Evolutionary conservation across 2,329 filamentous ascomycete genomes (phyloP), one percentile per base, ranked within the genome.

Genomic region (Endothia cerciana): DNA sequence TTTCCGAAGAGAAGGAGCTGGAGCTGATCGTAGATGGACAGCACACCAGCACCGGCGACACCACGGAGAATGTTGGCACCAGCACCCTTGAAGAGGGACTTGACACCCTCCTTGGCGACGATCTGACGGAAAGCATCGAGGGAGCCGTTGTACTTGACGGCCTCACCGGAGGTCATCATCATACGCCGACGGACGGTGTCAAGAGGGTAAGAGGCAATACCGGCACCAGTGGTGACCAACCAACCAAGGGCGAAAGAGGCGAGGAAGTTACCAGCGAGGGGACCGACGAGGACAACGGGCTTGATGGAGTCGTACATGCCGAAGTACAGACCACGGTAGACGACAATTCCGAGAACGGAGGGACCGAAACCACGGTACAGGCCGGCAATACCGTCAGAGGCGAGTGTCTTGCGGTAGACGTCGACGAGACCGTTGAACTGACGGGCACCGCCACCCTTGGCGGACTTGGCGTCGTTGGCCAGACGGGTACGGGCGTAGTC

Each of bases 241-340:
- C 95, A 99, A 81, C 95, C 95, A 84, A 99, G 95, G 80, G 88
- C 79, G 93, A 99, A 99, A 75, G 95, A 99, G 82, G 95, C 95
- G 79, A 99, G 87, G 94, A 99, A 99, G 92, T 94, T 97, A 87
- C 94, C 94, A 86, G 93, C 89, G 77, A 99, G 93, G 82, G 81
- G 71, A 81, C 95, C 95, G 81, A 91, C 89, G 74, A 99, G 93
- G 84, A 98, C 83, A 79, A 98, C 92, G 77, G 95, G 95, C 93
- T 99, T 99, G 89, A 99, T 90, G 76, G 95, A 99, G 87, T 99
- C 95, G 93, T 99, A 99, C 91, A 99, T 91, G 82, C 95, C 95
- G 91, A 99, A 99, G 94, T 99, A 99, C 78, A 99, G 93, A 97
- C 95, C 95, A 93, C 95, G 95, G 93, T 99, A 99, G 86, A 99